These are phyloP conservation scores for Larix kaempferi DNA, from an alignment of 75 land plant genomes.

Conservation along the genomic window DNA sequence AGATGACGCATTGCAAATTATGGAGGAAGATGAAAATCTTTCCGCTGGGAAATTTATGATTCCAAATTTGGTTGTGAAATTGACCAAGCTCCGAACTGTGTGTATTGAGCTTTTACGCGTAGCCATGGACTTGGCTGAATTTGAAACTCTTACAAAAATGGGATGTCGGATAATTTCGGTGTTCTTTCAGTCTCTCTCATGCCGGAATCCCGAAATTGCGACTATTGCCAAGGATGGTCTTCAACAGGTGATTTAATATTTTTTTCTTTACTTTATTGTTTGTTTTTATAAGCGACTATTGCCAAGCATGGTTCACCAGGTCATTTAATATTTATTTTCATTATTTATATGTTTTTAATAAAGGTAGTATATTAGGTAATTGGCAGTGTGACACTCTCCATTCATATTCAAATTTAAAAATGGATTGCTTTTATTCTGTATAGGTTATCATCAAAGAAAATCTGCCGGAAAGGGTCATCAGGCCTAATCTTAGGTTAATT, in stretches of 20 bases:
- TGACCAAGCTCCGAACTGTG: constrained; percentile 89
- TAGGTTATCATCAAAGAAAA: constrained; percentile 95
- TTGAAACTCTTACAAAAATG: constrained; percentile 75
- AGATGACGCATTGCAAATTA: constrained; percentile 93
- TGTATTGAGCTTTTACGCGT: constrained; percentile 99
- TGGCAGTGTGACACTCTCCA: too few relatives aligned
- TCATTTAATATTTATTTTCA: too few relatives aligned
- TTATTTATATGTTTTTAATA: not conserved
- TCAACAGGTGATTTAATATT: constrained; percentile 64
- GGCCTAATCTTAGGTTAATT: constrained; percentile 88
- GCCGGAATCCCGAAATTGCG: constrained; percentile 95
- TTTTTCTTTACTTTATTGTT: too few relatives aligned
- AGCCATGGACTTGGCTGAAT: constrained; percentile 98
- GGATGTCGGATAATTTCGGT: constrained; percentile 91
- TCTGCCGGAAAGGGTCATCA: constrained; percentile 93
- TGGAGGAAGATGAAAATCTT: constrained; percentile 93
- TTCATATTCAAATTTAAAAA: too few relatives aligned
- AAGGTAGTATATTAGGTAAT: too few relatives aligned
- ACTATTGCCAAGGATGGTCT: constrained; percentile 98
- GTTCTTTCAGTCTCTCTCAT: constrained; percentile 97
- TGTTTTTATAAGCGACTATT: too few relatives aligned
- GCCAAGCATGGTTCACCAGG: too few relatives aligned
- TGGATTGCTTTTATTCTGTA: constrained; percentile 8
- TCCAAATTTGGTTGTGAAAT: constrained; percentile 81
- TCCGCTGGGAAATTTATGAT: constrained; percentile 89